These are phyloP conservation scores for Candida pseudofarinosa DNA, from an alignment of 805 yeast genomes.

Conservation along the genomic window DNA sequence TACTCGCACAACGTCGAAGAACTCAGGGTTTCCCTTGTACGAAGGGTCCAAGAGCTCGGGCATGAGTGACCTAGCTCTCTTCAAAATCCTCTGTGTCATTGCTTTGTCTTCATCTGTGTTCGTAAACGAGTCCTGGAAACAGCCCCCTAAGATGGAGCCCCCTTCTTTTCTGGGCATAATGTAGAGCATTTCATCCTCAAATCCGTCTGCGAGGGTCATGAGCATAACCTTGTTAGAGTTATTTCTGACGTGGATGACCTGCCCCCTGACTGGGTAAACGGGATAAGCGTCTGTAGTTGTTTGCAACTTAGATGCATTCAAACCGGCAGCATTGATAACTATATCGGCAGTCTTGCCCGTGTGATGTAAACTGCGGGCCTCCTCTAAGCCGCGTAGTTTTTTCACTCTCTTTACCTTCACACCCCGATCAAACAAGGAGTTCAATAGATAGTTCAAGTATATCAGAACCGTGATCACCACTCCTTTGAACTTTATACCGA, in stretches of 20 bases:
- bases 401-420: constrained; percentile 42
- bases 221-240: constrained; percentile 22
- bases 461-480: constrained; percentile 57
- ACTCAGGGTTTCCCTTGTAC: constrained; percentile 20
- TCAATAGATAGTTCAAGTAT: constrained; percentile 51
- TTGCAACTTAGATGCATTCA: constrained; percentile 39
- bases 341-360: constrained; percentile 41
- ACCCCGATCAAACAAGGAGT: constrained; percentile 43
- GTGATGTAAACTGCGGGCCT: constrained; percentile 44
- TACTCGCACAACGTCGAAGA: constrained; percentile 27
- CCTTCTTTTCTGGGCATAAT: constrained; percentile 72
- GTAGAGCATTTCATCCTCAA: constrained; percentile 46
- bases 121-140: constrained; percentile 16
- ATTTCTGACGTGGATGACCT: constrained; percentile 50
- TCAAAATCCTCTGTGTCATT: constrained; percentile 45
- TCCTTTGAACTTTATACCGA: constrained; percentile 49
- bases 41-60: constrained; percentile 35
- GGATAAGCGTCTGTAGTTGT: constrained; percentile 43
- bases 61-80: constrained; percentile 38
- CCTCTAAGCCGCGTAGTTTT: constrained; percentile 38
- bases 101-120: constrained; percentile 32
- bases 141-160: constrained; percentile 66
- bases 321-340: constrained; percentile 58
- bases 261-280: constrained; percentile 57
- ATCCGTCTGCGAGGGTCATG: constrained; percentile 32